Conservation (phyloP, 2,329 filamentous ascomycete genomes). For the Coniosporium tulheliwenetii region DNA sequence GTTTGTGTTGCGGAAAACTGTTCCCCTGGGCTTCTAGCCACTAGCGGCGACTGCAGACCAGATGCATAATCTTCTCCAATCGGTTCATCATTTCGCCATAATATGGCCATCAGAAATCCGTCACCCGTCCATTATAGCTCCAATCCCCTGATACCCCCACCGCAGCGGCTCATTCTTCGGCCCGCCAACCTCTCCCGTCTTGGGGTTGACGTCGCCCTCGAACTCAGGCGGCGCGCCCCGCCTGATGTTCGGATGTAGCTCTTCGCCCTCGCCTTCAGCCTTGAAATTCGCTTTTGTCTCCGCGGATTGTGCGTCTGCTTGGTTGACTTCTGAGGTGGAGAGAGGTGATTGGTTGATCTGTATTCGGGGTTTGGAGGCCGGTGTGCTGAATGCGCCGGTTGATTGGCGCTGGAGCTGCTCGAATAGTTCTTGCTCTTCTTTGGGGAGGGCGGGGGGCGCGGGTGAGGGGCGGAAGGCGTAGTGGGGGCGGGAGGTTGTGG, state of each 20-base stretch:
- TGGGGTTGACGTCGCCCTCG: conserved; percentile 78
- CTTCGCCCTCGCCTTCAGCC: conserved; percentile 43
- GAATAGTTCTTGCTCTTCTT: conserved; percentile 79
- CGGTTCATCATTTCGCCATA: neutral
- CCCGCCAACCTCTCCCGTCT: conserved; percentile 87
- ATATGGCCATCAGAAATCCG: conserved; percentile 51
- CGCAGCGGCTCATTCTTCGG: conserved; percentile 93
- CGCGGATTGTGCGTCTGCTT: conserved; percentile 12
- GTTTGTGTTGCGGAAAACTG: too few relatives aligned
- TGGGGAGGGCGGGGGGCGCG: conserved; percentile 70
- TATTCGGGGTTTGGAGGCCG: conserved; percentile 22
- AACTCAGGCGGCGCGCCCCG: conserved; percentile 80
- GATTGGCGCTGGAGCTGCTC: conserved; percentile 68
- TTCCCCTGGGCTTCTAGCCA: too few relatives aligned
- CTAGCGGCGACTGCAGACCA: too few relatives aligned
- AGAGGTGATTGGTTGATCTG: conserved; percentile 35
- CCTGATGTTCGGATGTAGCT: conserved; percentile 55
- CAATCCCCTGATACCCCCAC: conserved; percentile 66
- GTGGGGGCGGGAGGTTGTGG: conserved; percentile 27
- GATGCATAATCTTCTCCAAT: too few relatives aligned
- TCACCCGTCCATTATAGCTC: conserved; percentile 91
- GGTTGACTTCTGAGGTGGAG: conserved; percentile 18
- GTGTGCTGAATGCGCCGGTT: conserved; percentile 64
- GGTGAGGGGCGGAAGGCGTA: conserved; percentile 32
- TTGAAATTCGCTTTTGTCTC: conserved; percentile 27